Evolutionary conservation across 306 rosid species (phyloP).

Genomic region (Glycine soja): DNA sequence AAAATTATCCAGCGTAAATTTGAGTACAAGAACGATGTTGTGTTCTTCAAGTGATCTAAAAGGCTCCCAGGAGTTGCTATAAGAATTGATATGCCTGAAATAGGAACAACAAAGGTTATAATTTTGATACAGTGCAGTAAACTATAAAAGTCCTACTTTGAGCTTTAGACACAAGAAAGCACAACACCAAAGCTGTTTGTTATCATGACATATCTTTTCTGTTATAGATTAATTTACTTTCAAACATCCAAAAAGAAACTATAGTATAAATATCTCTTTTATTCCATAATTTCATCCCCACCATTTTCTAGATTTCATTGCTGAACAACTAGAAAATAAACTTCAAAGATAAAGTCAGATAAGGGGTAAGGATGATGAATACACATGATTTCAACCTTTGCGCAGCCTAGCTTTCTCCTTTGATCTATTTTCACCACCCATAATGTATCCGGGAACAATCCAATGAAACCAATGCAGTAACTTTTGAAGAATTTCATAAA

Average conservation of each 20-base stretch:
- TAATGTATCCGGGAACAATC: constrained; percentile 93
- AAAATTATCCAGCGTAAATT: constrained; percentile 91
- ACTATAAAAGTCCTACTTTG: background rate
- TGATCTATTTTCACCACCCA: constrained; percentile 92
- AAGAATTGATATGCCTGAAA: constrained; percentile 86
- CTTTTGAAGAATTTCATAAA: constrained; percentile 86
- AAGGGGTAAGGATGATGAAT: constrained; percentile 5
- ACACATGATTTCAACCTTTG: constrained; percentile 66
- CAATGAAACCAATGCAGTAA: constrained; percentile 93
- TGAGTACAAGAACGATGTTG: constrained; percentile 71
- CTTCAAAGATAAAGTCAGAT: background rate
- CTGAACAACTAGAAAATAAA: constrained; percentile 9
- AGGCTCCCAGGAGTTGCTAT: constrained; percentile 98
- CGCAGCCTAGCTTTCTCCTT: constrained; percentile 96
- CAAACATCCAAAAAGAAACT: background rate
- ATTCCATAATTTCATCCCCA: background rate
- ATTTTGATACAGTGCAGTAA: constrained; percentile 12
- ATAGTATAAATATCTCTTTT: background rate
- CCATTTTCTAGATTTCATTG: background rate
- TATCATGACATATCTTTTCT: background rate
- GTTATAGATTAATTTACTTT: constrained; percentile 21
- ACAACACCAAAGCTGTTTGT: background rate
- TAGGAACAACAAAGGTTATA: constrained; percentile 29
- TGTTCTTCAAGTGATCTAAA: constrained; percentile 89
- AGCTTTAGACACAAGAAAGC: constrained; percentile 34